These are phyloP conservation scores for Chaetomium cochliodes DNA, from an alignment of 495 filamentous ascomycete genomes.

Conservation along the genomic window DNA sequence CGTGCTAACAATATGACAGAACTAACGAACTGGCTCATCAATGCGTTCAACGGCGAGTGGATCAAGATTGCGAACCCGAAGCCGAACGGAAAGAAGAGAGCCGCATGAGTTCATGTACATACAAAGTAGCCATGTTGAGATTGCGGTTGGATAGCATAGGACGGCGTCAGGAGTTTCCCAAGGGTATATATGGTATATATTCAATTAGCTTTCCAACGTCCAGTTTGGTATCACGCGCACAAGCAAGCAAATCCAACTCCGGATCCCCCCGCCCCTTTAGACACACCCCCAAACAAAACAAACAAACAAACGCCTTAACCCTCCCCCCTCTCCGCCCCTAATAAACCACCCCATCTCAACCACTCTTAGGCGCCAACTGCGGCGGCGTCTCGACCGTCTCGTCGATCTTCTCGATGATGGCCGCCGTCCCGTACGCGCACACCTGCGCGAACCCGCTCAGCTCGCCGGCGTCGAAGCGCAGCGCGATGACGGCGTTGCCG, in stretches of 20 bases:
- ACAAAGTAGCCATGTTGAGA: too few species aligned
- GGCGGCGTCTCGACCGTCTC: conserved; percentile 22
- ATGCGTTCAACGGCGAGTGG: conserved; percentile 98
- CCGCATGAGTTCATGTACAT: not conserved
- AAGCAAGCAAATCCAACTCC: not conserved
- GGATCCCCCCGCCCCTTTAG: not conserved
- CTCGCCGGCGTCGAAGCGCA: conserved; percentile 55
- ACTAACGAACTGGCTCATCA: conserved; percentile 87
- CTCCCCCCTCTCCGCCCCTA: too few species aligned
- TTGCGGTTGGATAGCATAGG: conserved; percentile 1
- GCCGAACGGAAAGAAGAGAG: conserved; percentile 44
- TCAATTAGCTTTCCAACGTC: not conserved
- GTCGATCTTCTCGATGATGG: conserved; percentile 49
- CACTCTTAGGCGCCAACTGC: conserved; percentile 18
- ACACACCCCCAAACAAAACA: not conserved
- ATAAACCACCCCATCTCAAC: not conserved
- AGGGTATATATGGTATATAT: conserved; percentile 14
- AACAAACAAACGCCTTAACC: not conserved
- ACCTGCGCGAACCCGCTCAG: conserved; percentile 55
- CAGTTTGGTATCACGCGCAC: conserved; percentile 9
- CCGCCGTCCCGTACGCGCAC: conserved; percentile 60
- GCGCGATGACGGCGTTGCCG: conserved; percentile 60
- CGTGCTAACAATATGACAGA: conserved; percentile 53
- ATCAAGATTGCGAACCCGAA: conserved; percentile 66
- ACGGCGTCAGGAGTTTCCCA: conserved; percentile 16